Evolutionary conservation across 768 basidiomycete species (phyloP).

Genomic region (Tricholoma sp.): DNA sequence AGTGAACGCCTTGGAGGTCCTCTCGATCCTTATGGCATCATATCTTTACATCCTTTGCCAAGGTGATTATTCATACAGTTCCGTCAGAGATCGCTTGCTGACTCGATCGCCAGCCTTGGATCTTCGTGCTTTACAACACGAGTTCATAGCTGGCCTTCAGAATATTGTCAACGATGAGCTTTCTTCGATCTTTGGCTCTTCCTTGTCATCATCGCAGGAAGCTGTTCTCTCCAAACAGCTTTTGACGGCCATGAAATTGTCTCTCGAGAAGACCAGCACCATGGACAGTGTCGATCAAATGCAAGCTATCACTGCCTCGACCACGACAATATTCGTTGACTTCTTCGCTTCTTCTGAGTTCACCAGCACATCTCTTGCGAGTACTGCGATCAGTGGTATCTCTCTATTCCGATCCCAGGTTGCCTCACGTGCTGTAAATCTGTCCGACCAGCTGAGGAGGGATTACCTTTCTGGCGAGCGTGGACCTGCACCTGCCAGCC

Average conservation of each 20-base stretch:
- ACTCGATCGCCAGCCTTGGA: conserved; percentile 52
- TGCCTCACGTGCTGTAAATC: conserved; percentile 37
- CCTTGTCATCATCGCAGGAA: conserved; percentile 26
- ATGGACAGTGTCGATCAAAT: conserved; percentile 73
- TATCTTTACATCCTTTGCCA: conserved; percentile 73
- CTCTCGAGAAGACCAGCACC: conserved; percentile 60
- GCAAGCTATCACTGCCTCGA: conserved; percentile 54
- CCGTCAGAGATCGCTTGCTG: not conserved
- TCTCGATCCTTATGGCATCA: conserved; percentile 63
- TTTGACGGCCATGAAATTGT: conserved; percentile 36
- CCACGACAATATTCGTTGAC: conserved; percentile 43
- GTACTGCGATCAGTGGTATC: conserved; percentile 27
- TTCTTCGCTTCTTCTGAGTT: conserved; percentile 39
- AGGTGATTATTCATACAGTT: conserved; percentile 24
- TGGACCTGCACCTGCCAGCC: conserved; percentile 59
- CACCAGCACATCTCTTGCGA: conserved; percentile 15
- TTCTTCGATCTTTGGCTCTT: conserved; percentile 35
- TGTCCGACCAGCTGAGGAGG: conserved; percentile 44
- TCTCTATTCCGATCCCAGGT: conserved; percentile 48
- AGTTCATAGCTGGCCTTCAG: conserved; percentile 46
- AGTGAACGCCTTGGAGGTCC: conserved; percentile 61
- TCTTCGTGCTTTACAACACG: conserved; percentile 65
- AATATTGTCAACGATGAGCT: conserved; percentile 49
- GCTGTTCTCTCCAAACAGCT: conserved; percentile 29
- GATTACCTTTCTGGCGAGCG: conserved; percentile 54